Evolutionary conservation across 768 basidiomycete species (phyloP).

Genomic region (Pleurotus pulmonarius): DNA sequence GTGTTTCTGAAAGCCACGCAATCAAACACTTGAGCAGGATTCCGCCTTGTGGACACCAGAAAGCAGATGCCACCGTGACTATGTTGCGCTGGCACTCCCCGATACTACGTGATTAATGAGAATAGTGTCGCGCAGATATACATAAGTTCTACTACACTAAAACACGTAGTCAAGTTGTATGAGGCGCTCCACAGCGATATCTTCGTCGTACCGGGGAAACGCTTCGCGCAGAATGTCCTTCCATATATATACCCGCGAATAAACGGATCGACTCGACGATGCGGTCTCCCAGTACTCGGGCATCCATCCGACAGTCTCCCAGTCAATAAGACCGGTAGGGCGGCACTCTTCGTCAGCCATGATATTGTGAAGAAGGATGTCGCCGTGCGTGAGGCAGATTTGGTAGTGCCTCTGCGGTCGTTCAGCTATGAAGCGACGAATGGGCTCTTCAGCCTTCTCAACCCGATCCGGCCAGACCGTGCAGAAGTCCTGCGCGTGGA

Average conservation of each 20-base stretch:
- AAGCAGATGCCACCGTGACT: too few species aligned
- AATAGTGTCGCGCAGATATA: too few species aligned
- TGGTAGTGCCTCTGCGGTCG: slow-evolving; percentile 8
- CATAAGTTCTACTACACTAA: not conserved
- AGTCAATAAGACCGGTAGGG: slow-evolving; percentile 19
- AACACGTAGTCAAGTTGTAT: slow-evolving; percentile 2
- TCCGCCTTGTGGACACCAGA: too few species aligned
- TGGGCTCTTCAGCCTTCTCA: not conserved
- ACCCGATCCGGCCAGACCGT: not conserved
- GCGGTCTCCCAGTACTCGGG: slow-evolving; percentile 20
- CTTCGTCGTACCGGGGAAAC: slow-evolving; percentile 8
- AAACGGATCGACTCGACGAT: not conserved
- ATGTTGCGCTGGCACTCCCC: too few species aligned
- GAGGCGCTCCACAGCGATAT: slow-evolving; percentile 4
- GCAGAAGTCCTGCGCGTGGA: not conserved
- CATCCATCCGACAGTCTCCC: slow-evolving; percentile 21
- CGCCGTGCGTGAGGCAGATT: slow-evolving; percentile 28
- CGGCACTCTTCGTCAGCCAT: slow-evolving; percentile 21
- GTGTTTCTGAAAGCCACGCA: too few species aligned
- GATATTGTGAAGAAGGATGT: slow-evolving; percentile 32
- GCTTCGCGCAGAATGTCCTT: slow-evolving; percentile 7
- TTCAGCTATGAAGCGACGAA: slow-evolving; percentile 6
- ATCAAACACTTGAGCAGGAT: too few species aligned
- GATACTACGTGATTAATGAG: too few species aligned
- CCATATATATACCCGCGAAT: slow-evolving; percentile 1